Percentiles rank a stretch among this genome's conserved stretches.
phyloP scores from a whole-genome alignment of 192 early-diverging fungal genomes.

The Linnemannia schmuckeri region DNA sequence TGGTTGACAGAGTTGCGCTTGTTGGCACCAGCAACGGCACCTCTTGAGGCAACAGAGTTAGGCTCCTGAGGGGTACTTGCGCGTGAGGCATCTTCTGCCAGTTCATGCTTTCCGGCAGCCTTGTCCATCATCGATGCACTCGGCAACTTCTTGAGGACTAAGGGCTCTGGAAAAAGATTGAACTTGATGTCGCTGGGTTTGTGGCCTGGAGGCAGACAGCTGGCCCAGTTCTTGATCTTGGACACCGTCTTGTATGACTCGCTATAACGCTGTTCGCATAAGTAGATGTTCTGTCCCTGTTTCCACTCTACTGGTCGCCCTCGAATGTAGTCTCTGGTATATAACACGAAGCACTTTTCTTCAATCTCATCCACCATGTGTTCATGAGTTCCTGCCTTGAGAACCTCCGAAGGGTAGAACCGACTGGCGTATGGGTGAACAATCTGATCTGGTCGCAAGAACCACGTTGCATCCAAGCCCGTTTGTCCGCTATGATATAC shows the following conservation, averaged over 20 bases:
- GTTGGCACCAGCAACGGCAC: background rate
- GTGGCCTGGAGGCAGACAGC: conserved; percentile 63
- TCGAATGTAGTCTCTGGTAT: conserved; percentile 67
- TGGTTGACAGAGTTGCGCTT: conserved; percentile 45
- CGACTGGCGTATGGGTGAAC: conserved; percentile 65
- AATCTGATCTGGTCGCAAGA: conserved; percentile 77
- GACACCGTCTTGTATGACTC: conserved; percentile 64
- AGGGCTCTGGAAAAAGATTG: conserved; percentile 42
- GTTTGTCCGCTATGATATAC: conserved; percentile 37
- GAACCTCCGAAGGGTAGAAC: conserved; percentile 77
- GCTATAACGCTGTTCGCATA: conserved; percentile 76
- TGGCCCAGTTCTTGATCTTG: conserved; percentile 78
- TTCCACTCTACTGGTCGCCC: conserved; percentile 63
- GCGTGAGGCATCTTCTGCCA: conserved; percentile 18
- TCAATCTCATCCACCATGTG: conserved; percentile 67
- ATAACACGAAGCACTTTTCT: conserved; percentile 74
- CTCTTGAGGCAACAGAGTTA: background rate
- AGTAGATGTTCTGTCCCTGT: conserved; percentile 67
- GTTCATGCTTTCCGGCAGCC: conserved; percentile 42
- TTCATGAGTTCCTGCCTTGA: conserved; percentile 70
- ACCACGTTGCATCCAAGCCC: conserved; percentile 71
- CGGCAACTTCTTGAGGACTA: conserved; percentile 46
- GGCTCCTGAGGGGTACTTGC: conserved; percentile 41
- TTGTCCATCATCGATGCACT: conserved; percentile 55
- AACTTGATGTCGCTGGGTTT: conserved; percentile 51